Evolutionary conservation across 805 yeast species (phyloP).

Genomic region (Starmera caribaea): DNA sequence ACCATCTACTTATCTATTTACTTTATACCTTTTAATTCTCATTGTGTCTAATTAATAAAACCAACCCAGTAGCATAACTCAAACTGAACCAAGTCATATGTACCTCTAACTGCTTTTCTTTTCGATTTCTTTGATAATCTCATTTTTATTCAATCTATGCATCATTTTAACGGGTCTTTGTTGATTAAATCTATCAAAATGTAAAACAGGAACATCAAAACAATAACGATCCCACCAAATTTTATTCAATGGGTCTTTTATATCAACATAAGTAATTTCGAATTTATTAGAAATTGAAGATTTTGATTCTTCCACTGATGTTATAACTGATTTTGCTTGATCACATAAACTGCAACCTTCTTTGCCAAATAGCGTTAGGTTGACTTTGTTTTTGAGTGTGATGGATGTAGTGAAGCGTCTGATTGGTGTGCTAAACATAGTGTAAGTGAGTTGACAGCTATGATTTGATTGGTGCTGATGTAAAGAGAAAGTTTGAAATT

Average conservation of each 20-base stretch:
- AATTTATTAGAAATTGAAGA: conserved; percentile 19
- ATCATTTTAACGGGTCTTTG: conserved; percentile 47
- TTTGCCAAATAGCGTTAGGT: conserved; percentile 56
- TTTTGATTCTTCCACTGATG: conserved; percentile 27
- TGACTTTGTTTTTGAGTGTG: conserved; percentile 7
- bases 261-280: conserved; percentile 39
- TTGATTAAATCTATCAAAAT: conserved; percentile 42
- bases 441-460: too few species aligned
- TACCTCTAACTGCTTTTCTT: conserved; percentile 2
- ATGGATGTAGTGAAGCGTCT: conserved; percentile 2
- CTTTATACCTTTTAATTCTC: too few species aligned
- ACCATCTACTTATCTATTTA: too few species aligned
- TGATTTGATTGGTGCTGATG: too few species aligned
- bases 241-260: conserved; percentile 46
- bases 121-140: conserved; percentile 41
- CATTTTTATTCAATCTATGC: conserved; percentile 54
- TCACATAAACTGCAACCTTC: conserved; percentile 61
- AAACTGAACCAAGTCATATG: too few species aligned
- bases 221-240: conserved; percentile 66
- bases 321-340: conserved; percentile 46
- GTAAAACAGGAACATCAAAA: conserved; percentile 73
- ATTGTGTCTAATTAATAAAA: neutral
- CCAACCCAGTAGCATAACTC: neutral
- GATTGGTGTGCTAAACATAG: neutral
- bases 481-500: neutral